Conservation (phyloP, 805 yeast genomes). For the Candida odintsovae region DNA sequence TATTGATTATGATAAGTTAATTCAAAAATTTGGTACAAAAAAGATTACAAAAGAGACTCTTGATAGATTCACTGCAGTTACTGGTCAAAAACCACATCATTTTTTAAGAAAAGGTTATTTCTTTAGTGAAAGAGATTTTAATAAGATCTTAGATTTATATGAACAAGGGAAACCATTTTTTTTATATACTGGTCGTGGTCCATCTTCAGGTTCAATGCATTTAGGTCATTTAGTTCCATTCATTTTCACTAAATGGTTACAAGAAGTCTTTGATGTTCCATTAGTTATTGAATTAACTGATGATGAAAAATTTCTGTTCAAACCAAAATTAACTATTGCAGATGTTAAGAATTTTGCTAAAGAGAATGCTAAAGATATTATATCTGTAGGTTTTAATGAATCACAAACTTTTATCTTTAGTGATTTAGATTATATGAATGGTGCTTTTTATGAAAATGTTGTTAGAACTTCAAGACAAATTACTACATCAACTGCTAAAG, state of each 20-base stretch:
- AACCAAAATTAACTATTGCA: slow-evolving; percentile 80
- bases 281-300: slow-evolving; percentile 91
- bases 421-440: slow-evolving; percentile 89
- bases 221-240: slow-evolving; percentile 97
- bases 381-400: slow-evolving; percentile 91
- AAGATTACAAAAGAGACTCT: slow-evolving; percentile 65
- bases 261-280: slow-evolving; percentile 95
- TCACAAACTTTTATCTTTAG: slow-evolving; percentile 94
- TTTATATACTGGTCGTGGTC: slow-evolving; percentile 96
- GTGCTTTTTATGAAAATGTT: slow-evolving; percentile 89
- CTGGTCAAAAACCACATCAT: slow-evolving; percentile 90
- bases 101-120: slow-evolving; percentile 86
- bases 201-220: slow-evolving; percentile 91
- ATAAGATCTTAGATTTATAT: slow-evolving; percentile 74
- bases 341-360: slow-evolving; percentile 77
- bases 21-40: slow-evolving; percentile 81
- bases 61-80: slow-evolving; percentile 66
- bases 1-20: slow-evolving; percentile 87
- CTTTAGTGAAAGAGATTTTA: slow-evolving; percentile 84
- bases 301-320: slow-evolving; percentile 94
- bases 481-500: slow-evolving; percentile 94
- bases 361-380: slow-evolving; percentile 88
- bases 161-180: slow-evolving; percentile 95
- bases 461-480: slow-evolving; percentile 90
- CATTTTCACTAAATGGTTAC: slow-evolving; percentile 94